A percentile compares a stretch with the other conserved stretches of the same genome.
phyloP scores from a whole-genome alignment of 768 basidiomycete species.

The Lactarius quietus region DNA sequence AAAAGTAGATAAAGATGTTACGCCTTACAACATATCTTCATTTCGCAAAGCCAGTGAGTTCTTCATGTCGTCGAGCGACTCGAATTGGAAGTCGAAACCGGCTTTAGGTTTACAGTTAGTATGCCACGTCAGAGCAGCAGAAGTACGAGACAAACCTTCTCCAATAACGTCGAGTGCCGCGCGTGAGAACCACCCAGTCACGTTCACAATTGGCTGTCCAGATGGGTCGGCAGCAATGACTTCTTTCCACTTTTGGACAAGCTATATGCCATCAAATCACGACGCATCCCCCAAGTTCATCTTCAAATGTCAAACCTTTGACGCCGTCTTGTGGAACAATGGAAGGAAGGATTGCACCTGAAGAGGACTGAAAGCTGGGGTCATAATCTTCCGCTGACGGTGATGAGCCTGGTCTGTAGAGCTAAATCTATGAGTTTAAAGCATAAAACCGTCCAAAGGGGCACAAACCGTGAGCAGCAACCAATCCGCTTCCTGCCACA shows the following conservation, averaged over 20 bases:
- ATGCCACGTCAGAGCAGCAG: not conserved
- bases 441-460: not conserved
- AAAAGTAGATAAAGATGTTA: not conserved
- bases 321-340: constrained; percentile 25
- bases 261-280: constrained; percentile 10
- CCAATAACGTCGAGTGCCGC: constrained; percentile 31
- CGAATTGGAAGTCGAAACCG: constrained; percentile 29
- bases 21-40: constrained; percentile 30
- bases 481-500: constrained; percentile 24
- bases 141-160: constrained; percentile 21
- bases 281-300: not conserved
- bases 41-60: constrained; percentile 26
- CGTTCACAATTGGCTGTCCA: constrained; percentile 19
- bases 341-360: constrained; percentile 29
- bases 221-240: constrained; percentile 11
- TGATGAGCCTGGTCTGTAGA: constrained; percentile 25
- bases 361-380: constrained; percentile 28
- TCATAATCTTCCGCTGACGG: constrained; percentile 30
- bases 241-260: constrained; percentile 30
- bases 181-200: constrained; percentile 27
- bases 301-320: constrained; percentile 20
- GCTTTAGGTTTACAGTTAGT: constrained; percentile 13
- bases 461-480: constrained; percentile 24
- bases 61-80: constrained; percentile 27
- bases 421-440: not conserved